A percentile compares a stretch with the other conserved stretches of the same genome.
Evolutionary conservation across 352 stramenopile species (phyloP).

Genomic region (Halophytophthora batemanensis): DNA sequence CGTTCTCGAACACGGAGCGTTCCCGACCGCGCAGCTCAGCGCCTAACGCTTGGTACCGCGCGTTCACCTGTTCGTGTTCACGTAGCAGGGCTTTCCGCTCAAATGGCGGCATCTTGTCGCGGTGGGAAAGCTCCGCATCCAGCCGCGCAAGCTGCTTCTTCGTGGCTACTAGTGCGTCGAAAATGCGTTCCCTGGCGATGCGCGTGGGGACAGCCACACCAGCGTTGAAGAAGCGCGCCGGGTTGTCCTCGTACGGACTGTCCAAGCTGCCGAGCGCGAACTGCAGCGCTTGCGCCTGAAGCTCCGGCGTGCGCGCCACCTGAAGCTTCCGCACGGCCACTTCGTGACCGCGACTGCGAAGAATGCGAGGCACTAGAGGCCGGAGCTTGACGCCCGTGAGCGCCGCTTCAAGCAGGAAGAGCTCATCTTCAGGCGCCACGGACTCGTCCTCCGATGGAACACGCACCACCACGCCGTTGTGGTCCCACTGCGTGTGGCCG

Average conservation of each 20-base stretch:
- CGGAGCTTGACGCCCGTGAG: slow-evolving; percentile 84
- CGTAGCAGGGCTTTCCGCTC: slow-evolving; percentile 65
- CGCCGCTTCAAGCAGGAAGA: slow-evolving; percentile 72
- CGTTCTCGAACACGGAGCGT: slow-evolving; percentile 83
- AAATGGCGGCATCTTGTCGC: slow-evolving; percentile 69
- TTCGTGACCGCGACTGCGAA: slow-evolving; percentile 67
- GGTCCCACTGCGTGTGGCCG: slow-evolving; percentile 79
- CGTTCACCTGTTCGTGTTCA: slow-evolving; percentile 44
- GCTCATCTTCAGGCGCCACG: slow-evolving; percentile 28
- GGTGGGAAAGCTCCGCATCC: slow-evolving; percentile 61
- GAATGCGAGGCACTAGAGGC: slow-evolving; percentile 69
- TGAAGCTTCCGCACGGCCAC: slow-evolving; percentile 75
- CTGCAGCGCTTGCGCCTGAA: slow-evolving; percentile 49
- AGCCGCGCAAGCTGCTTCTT: slow-evolving; percentile 67
- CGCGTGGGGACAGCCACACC: slow-evolving; percentile 65
- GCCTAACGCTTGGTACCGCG: slow-evolving; percentile 57
- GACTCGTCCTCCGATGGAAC: slow-evolving; percentile 24
- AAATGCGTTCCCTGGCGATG: slow-evolving; percentile 70
- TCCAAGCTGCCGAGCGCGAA: slow-evolving; percentile 64
- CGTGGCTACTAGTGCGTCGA: slow-evolving; percentile 53
- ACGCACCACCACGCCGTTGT: slow-evolving; percentile 80
- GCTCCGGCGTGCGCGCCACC: slow-evolving; percentile 53
- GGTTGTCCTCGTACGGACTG: slow-evolving; percentile 76
- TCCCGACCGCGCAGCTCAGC: slow-evolving; percentile 55
- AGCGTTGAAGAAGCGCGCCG: slow-evolving; percentile 74